Base-by-base conservation (phyloP, 106 monocot species). In the Iris macrosiphon region DNA sequence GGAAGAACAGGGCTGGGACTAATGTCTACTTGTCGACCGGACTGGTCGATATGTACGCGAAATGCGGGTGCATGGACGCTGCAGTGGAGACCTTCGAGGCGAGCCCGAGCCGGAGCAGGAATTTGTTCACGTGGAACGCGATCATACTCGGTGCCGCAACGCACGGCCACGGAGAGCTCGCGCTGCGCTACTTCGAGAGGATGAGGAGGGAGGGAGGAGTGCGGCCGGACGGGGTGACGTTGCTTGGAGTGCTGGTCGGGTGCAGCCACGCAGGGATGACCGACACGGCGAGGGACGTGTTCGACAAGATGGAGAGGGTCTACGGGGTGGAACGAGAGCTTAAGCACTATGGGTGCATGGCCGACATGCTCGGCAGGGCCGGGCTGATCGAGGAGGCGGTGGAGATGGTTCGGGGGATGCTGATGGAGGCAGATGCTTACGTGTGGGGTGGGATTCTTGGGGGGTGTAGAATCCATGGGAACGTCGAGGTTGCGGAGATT, bases 291-390 rank as follows among this genome's bases (percentile, higher is more conserved):
- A 31, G 45, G 40, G 37, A 30, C 27, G 2, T 87, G 11, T 87
- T 87, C 20, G 49, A 45, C 6, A 71, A 71, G 49, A 81, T 87
- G 77, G 74, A 63, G 40, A 34, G 42, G 0, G 66, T 60, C 22
- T 57, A 75, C 4, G 69, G 71, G 0, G 74, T 87, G 2, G 6
- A 32, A 13, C 69, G 55, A 0, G 77, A 87, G 71, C 70, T 81
- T 39, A 87, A 87, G 66, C 86, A 87, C 14, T 81, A 78, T 14
- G 86, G 81, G 1, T 87, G 86, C 71, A 81, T 87, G 86, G 65
- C 77, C 0, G 86, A 81, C 52, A 38, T 87, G 41, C 58, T 77
- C 0, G 74, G 81, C 0, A 57, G 86, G 13, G 73, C 80, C 0
- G 87, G 86, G 44, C 25, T 87, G 45, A 75, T 87, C 18, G 6